Evolutionary conservation across 371 early-diverging fungal genomes (phyloP).

Genomic region (Circinella minor): DNA sequence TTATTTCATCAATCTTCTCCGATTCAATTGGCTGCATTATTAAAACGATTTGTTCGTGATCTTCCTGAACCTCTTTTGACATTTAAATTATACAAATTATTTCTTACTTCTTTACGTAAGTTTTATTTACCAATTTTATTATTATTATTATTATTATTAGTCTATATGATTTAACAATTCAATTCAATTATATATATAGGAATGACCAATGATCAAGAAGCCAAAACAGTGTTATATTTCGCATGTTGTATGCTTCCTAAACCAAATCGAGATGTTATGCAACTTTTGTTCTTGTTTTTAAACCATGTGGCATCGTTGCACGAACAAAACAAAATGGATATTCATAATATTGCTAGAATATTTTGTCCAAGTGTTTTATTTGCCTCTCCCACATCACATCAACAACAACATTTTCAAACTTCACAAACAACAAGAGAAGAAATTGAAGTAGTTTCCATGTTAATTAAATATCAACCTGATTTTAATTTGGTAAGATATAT

Average conservation of each 20-base stretch:
- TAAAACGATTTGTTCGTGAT: constrained; percentile 92
- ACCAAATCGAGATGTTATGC: constrained; percentile 86
- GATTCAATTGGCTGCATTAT: constrained; percentile 87
- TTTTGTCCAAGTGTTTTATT: constrained; percentile 95
- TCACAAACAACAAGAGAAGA: constrained; percentile 61
- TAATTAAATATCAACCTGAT: constrained; percentile 72
- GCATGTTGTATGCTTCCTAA: constrained; percentile 86
- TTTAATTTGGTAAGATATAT: constrained; percentile 63
- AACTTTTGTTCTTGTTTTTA: constrained; percentile 80
- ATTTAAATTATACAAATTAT: constrained; percentile 80
- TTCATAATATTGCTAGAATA: constrained; percentile 87
- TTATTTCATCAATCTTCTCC: constrained; percentile 47
- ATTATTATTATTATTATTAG: not conserved
- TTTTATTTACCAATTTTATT: not conserved
- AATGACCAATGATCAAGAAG: constrained; percentile 45
- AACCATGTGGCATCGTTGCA: constrained; percentile 78
- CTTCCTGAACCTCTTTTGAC: constrained; percentile 94
- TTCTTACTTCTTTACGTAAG: constrained; percentile 72
- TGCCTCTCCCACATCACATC: constrained; percentile 53
- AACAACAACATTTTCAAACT: constrained; percentile 50
- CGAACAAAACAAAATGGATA: constrained; percentile 86
- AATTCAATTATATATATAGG: constrained; percentile 10
- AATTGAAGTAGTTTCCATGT: constrained; percentile 71
- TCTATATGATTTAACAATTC: not conserved
- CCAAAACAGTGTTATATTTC: constrained; percentile 70